Evolutionary conservation across 768 basidiomycete species (phyloP), one percentile per base, ranked within the genome.

Genomic region (Sarcodon aspratus): DNA sequence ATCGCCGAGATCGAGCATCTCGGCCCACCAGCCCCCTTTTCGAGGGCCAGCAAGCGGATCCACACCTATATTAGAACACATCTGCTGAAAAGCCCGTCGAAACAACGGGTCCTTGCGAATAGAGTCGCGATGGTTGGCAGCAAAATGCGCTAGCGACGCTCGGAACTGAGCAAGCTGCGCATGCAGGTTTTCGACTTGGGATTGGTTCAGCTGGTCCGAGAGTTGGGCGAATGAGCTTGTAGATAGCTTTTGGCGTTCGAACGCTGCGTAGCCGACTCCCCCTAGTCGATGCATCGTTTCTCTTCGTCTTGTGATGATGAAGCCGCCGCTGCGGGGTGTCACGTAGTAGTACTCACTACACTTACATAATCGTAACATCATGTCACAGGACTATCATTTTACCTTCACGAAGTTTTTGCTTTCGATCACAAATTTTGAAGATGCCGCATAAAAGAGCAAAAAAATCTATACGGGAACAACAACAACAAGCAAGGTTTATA

Each of bases 41-140:
- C 84, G 69, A 1, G 88, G 85, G 0, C 90, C 91, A 1, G 88
- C 85, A 17, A 97, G 77, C 1, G 95, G 94, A 62, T 98, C 96
- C 18, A 99, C 91, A 33, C 92, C 92, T 49, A 99, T 88, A 12
- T 85, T 82, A 2, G 85, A 77, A 61, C 96, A 99, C 91, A 99
- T 96, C 50, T 89, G 85, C 55, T 93, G 89, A 66, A 98, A 98
- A 15, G 80, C 85, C 71, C 85, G 85, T 4, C 96, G 76, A 63
- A 99, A 94, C 3, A 76, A 73, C 1, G 95, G 91, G 55, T 95
- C 86, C 46, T 72, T 71, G 50, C 79, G 78, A 60, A 99, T 97
- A 49, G 84, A 79, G 38, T 84, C 78, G 45, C 90, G 82, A 63
- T 97, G 93, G 8, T 79, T 79, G 21, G 77, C 67, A 1, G 93